These are phyloP conservation scores for Nakaseomyces kungkrabaensis DNA, from an alignment of 1,139 yeast species.

Conservation along the genomic window DNA sequence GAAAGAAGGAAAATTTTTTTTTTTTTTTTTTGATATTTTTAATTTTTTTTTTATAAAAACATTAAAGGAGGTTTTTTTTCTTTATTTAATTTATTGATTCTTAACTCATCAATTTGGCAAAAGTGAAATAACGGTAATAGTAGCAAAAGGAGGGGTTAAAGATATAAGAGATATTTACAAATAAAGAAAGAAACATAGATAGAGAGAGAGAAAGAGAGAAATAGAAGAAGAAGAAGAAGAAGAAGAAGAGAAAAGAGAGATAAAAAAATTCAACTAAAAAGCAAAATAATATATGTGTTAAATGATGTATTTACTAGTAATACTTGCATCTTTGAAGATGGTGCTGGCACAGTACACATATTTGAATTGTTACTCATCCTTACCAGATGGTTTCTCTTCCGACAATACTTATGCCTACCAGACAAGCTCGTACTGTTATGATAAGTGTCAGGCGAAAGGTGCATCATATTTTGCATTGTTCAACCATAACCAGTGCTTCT, in stretches of 20 bases:
- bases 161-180: not conserved
- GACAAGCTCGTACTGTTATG: conserved; percentile 37
- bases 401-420: conserved; percentile 37
- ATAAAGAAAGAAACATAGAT: not conserved
- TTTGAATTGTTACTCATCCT: conserved; percentile 28
- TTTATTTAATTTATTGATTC: too few species aligned
- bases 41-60: too few species aligned
- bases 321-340: conserved; percentile 1
- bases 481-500: conserved; percentile 43
- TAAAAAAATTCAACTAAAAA: not conserved
- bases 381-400: conserved; percentile 32
- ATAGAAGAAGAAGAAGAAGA: not conserved
- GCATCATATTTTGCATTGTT: conserved; percentile 44
- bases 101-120: too few species aligned
- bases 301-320: not conserved
- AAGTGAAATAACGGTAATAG: too few species aligned
- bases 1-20: too few species aligned
- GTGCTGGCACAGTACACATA: conserved; percentile 9
- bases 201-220: not conserved
- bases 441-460: conserved; percentile 32
- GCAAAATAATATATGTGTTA: too few species aligned
- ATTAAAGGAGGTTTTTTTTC: too few species aligned
- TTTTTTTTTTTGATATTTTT: too few species aligned
- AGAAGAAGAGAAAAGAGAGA: not conserved
- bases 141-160: too few species aligned